Percentiles rank a stretch among this genome's conserved stretches.
Conservation (phyloP, 768 basidiomycete genomes). For the Amanita inopinata region DNA sequence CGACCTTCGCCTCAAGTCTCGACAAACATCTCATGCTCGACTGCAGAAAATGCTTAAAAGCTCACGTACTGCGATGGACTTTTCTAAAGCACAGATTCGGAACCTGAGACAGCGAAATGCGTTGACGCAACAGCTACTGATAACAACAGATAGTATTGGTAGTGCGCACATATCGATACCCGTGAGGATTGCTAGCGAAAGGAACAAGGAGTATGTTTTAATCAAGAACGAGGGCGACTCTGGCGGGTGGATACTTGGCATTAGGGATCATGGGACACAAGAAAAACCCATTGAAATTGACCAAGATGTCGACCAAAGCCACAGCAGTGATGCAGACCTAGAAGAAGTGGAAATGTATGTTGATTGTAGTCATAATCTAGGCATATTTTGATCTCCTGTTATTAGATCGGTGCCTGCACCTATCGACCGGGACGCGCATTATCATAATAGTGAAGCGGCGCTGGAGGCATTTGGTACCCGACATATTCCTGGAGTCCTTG, state of each 20-base stretch:
- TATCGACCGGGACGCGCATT: conserved; percentile 53
- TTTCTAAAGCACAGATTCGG: conserved; percentile 92
- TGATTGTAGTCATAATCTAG: background rate
- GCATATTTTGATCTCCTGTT: background rate
- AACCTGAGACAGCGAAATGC: conserved; percentile 82
- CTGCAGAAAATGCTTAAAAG: conserved; percentile 82
- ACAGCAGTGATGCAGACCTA: conserved; percentile 54
- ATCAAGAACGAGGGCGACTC: conserved; percentile 81
- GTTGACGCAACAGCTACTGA: conserved; percentile 86
- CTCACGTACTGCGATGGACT: conserved; percentile 81
- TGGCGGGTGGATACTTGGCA: conserved; percentile 93
- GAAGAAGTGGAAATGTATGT: conserved; percentile 71
- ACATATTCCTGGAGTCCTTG: conserved; percentile 28
- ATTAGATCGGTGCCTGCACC: conserved; percentile 24
- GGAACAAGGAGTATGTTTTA: conserved; percentile 91
- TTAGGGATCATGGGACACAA: conserved; percentile 68
- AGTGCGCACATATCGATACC: conserved; percentile 87
- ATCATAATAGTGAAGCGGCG: conserved; percentile 52
- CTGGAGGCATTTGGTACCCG: conserved; percentile 48
- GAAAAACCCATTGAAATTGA: conserved; percentile 85
- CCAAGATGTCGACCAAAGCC: conserved; percentile 34
- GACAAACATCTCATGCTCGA: conserved; percentile 88
- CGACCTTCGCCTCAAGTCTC: conserved; percentile 87
- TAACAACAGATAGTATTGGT: conserved; percentile 88
- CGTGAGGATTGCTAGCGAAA: conserved; percentile 87